phyloP scores from a whole-genome alignment of 2,329 filamentous ascomycete genomes.

The Phaeosphaeria sp. region DNA sequence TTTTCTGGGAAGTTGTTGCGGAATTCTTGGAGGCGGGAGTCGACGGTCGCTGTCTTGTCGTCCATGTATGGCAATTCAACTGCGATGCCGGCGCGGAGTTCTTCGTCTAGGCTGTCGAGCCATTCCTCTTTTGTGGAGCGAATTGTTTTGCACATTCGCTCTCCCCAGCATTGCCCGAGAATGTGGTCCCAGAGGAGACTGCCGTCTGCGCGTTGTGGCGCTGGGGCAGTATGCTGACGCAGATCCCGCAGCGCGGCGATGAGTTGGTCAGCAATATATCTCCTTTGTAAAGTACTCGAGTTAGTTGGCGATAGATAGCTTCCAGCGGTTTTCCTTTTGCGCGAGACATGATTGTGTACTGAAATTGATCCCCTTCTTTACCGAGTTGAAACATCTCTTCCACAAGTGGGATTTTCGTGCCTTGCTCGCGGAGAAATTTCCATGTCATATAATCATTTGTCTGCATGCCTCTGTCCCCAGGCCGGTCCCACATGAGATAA shows the following conservation, averaged over 20 bases:
- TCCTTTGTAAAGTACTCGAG: slow-evolving; percentile 4
- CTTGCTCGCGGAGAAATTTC: slow-evolving; percentile 4
- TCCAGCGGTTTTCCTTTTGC: slow-evolving; percentile 5
- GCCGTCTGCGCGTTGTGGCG: slow-evolving; percentile 11
- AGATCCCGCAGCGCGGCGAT: slow-evolving; percentile 11
- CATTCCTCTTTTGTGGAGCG: slow-evolving; percentile 16
- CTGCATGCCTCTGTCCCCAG: neutral
- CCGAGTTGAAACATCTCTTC: slow-evolving; percentile 6
- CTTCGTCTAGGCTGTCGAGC: slow-evolving; percentile 10
- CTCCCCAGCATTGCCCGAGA: slow-evolving; percentile 3
- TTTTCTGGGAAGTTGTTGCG: slow-evolving; percentile 6
- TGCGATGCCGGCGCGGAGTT: slow-evolving; percentile 9
- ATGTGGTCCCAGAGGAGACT: slow-evolving; percentile 12
- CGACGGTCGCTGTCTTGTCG: slow-evolving; percentile 1
- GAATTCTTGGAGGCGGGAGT: slow-evolving; percentile 4
- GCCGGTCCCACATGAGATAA: slow-evolving; percentile 10
- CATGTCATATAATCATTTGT: slow-evolving; percentile 7
- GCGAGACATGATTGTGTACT: slow-evolving; percentile 13
- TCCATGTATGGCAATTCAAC: neutral
- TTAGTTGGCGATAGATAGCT: slow-evolving; percentile 6
- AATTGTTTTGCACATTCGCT: slow-evolving; percentile 7
- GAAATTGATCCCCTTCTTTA: neutral
- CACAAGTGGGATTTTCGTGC: slow-evolving; percentile 7
- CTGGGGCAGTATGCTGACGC: slow-evolving; percentile 11
- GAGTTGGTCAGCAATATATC: slow-evolving; percentile 12